These are phyloP conservation scores for Ascomycota sp. DNA, from an alignment of 2,329 filamentous ascomycete species.

Conservation along the genomic window DNA sequence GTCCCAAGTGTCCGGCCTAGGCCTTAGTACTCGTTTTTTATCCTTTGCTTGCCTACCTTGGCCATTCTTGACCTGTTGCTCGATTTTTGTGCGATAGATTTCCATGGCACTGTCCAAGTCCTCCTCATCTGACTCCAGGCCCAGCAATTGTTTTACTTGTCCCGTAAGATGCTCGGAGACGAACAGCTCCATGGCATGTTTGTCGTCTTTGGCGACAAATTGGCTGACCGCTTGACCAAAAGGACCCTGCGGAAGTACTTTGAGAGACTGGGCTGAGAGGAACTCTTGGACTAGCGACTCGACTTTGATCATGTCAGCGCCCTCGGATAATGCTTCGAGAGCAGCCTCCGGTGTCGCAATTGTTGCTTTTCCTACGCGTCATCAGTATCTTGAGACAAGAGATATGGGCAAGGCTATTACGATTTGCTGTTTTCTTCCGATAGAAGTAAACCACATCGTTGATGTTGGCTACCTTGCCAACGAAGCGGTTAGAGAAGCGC, in stretches of 20 bases:
- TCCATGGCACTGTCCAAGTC: constrained; percentile 56
- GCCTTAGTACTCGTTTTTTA: constrained; percentile 32
- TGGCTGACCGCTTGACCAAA: constrained; percentile 85
- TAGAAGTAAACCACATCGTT: constrained; percentile 89
- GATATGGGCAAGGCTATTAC: constrained; percentile 2
- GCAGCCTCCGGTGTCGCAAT: constrained; percentile 39
- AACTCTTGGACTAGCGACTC: constrained; percentile 77
- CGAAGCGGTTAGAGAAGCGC: constrained; percentile 80
- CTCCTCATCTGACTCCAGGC: constrained; percentile 38
- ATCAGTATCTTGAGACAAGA: constrained; percentile 1
- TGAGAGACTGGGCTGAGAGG: constrained; percentile 65
- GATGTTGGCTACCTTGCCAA: constrained; percentile 74
- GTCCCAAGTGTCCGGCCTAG: constrained; percentile 65
- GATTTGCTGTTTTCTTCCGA: constrained; percentile 51
- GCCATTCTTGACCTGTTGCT: constrained; percentile 44
- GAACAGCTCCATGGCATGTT: constrained; percentile 68
- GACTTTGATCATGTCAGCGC: constrained; percentile 54
- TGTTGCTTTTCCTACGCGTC: constrained; percentile 10
- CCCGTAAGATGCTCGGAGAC: constrained; percentile 47
- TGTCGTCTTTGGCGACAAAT: constrained; percentile 89
- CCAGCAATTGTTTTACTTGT: constrained; percentile 48
- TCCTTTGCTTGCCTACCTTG: constrained; percentile 17
- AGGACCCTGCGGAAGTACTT: constrained; percentile 74
- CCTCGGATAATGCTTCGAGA: constrained; percentile 26
- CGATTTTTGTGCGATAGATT: constrained; percentile 43